These are phyloP conservation scores for Aspergillus nanangensis DNA, from an alignment of 495 filamentous ascomycete genomes.

Conservation along the genomic window DNA sequence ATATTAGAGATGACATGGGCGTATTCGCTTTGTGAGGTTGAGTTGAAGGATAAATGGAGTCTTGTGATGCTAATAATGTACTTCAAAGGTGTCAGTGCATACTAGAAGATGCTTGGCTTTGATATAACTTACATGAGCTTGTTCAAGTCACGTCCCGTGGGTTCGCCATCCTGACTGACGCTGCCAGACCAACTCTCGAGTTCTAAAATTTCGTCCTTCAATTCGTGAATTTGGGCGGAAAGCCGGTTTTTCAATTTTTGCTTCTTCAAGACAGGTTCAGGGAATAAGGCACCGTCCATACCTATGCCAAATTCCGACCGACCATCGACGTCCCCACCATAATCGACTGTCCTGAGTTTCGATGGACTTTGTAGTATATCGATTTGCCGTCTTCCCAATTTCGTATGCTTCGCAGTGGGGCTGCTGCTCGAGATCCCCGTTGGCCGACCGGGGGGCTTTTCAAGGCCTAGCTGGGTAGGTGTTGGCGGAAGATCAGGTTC, in stretches of 20 bases:
- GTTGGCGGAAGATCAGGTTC: constrained; percentile 72
- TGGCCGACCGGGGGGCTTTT: constrained; percentile 32
- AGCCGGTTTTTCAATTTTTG: constrained; percentile 26
- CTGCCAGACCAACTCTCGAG: constrained; percentile 31
- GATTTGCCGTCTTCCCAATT: constrained; percentile 22
- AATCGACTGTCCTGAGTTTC: constrained; percentile 21
- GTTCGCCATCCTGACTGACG: constrained; percentile 8
- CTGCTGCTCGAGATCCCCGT: constrained; percentile 39
- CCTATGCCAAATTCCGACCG: constrained; percentile 2
- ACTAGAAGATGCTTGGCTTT: no score
- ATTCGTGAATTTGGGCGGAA: constrained; percentile 22
- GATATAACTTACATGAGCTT: constrained; percentile 33
- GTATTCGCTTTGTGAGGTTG: constrained; percentile 8
- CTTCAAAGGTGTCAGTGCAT: constrained; percentile 18
- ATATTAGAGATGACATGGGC: constrained; percentile 36
- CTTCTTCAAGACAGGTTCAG: constrained; percentile 26
- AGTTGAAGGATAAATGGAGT: constrained; percentile 15
- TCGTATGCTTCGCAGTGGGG: constrained; percentile 32
- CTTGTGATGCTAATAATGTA: constrained; percentile 20
- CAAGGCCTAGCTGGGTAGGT: constrained; percentile 56
- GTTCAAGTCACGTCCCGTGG: constrained; percentile 22
- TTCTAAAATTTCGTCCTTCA: constrained; percentile 34
- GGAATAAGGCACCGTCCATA: constrained; percentile 13
- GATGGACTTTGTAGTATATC: constrained; percentile 27
- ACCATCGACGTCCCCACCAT: constrained; percentile 9